Percentiles rank a stretch among this genome's conserved stretches.
These are phyloP conservation scores for Neurospora sp. DNA, from an alignment of 495 filamentous ascomycete genomes.

Conservation along the genomic window DNA sequence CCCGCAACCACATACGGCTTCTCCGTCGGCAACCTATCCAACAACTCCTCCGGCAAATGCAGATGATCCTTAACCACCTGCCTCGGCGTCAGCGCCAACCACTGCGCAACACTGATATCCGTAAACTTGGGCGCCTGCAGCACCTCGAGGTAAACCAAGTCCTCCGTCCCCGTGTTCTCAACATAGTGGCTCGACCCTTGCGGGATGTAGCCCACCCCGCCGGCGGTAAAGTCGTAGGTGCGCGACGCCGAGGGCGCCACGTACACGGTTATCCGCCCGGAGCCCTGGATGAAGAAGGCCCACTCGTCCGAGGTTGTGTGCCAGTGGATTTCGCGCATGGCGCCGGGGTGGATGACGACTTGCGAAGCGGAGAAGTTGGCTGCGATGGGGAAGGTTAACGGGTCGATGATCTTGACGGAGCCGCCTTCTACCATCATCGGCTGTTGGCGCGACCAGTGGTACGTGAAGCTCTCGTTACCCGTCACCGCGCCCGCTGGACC, in stretches of 20 bases:
- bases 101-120: conserved; percentile 56
- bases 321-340: conserved; percentile 75
- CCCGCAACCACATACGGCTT: conserved; percentile 51
- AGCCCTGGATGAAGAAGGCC: conserved; percentile 63
- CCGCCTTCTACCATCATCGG: conserved; percentile 51
- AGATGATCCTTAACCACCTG: conserved; percentile 58
- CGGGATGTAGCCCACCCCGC: conserved; percentile 64
- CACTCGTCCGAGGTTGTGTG: conserved; percentile 67
- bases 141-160: conserved; percentile 61
- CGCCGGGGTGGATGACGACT: conserved; percentile 58
- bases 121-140: conserved; percentile 54
- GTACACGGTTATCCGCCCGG: conserved; percentile 58
- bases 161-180: conserved; percentile 61
- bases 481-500: conserved; percentile 48
- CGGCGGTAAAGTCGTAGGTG: conserved; percentile 71
- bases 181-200: conserved; percentile 57
- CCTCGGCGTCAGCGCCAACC: conserved; percentile 52
- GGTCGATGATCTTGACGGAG: conserved; percentile 58
- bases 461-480: conserved; percentile 45
- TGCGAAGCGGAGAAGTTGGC: conserved; percentile 51
- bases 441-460: conserved; percentile 56
- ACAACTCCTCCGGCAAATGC: conserved; percentile 42
- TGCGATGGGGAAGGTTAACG: conserved; percentile 50
- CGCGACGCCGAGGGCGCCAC: conserved; percentile 42
- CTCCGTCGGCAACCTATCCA: conserved; percentile 47